Base-by-base conservation (phyloP, 2,329 filamentous ascomycete species). In the Dothideomycetidae sp. region DNA sequence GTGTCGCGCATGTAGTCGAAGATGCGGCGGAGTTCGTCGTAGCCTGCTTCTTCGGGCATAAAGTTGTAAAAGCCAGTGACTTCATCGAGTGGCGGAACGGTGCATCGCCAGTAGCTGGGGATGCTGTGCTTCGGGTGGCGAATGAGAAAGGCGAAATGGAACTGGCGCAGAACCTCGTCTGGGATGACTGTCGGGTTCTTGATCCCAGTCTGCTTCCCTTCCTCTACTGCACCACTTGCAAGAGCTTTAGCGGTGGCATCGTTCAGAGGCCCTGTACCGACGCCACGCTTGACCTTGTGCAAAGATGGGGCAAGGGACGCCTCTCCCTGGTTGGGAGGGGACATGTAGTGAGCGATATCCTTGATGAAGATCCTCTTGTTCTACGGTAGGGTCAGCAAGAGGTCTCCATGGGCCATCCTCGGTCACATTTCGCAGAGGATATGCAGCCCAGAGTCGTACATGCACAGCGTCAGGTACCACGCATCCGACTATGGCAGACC, bases 321-420 rank as follows among this genome's bases (percentile, higher is more conserved):
- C 10, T 71, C 66, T 50, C 79, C 71, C 32, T 70, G 67, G 45
- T 80, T 65, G 3, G 83, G 82, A 4, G 85, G 81, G 46, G 93
- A 68, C 47, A 94, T 68, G 59, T 96, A 96, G 61, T 94, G 80
- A 39, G 81, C 78, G 64, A 96, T 98, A 59, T 96, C 90, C 61
- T 98, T 98, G 71, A 98, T 90, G 64, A 96, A 94, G 50, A 93
- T 66, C 49, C 88, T 81, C 66, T 93, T 93, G 51, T 77, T 81
- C 81, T 92, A 49, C 44, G 50, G 17, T 40, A 53, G 48, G 54
- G 59, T 68, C 57, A 64, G 60, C 57, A 57, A 52, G 12, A 11
- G 16, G n/a, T n/a, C n/a, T n/a, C n/a, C n/a, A n/a, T n/a, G n/a
- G n/a, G n/a, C n/a, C n/a, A n/a, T n/a, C n/a, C n/a, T n/a, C n/a